These are phyloP conservation scores for Parsonsia alboflavescens DNA, from an alignment of 257 asterid species.

Conservation along the genomic window DNA sequence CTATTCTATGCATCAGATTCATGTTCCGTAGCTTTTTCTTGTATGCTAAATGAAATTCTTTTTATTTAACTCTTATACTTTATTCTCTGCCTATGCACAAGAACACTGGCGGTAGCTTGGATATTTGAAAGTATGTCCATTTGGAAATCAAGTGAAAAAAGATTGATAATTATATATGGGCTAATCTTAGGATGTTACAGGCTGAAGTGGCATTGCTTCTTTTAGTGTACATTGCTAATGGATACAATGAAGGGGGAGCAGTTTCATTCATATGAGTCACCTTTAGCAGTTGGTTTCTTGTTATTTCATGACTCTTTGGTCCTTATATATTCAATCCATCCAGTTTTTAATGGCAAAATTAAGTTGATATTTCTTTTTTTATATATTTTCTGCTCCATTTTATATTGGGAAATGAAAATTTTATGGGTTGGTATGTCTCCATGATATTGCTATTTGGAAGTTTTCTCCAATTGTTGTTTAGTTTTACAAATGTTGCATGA, in stretches of 20 bases:
- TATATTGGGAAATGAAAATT: neutral
- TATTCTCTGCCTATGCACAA: neutral
- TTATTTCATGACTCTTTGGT: slow-evolving; percentile 94
- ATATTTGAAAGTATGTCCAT: no score
- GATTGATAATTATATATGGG: neutral
- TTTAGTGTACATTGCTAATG: no score
- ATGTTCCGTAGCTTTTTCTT: neutral
- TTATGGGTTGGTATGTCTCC: slow-evolving; percentile 12
- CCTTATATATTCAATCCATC: slow-evolving; percentile 98
- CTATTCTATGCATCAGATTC: neutral
- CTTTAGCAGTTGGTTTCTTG: slow-evolving; percentile 96
- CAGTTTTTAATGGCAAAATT: slow-evolving; percentile 99
- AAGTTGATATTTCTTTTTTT: slow-evolving; percentile 34
- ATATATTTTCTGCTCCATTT: slow-evolving; percentile 15
- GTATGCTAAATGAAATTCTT: neutral
- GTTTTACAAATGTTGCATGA: slow-evolving; percentile 9
- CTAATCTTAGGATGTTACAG: slow-evolving; percentile 35
- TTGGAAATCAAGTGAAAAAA: no score
- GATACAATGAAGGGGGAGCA: slow-evolving; percentile 57
- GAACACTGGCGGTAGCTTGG: neutral
- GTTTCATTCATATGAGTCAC: slow-evolving; percentile 65
- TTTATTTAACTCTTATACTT: neutral
- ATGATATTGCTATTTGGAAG: no score
- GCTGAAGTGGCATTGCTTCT: slow-evolving; percentile 93
- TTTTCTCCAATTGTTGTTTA: slow-evolving; percentile 13